These are phyloP conservation scores for Oryza rufipogon DNA, from an alignment of 176 grass and related monocot genomes.

Conservation along the genomic window DNA sequence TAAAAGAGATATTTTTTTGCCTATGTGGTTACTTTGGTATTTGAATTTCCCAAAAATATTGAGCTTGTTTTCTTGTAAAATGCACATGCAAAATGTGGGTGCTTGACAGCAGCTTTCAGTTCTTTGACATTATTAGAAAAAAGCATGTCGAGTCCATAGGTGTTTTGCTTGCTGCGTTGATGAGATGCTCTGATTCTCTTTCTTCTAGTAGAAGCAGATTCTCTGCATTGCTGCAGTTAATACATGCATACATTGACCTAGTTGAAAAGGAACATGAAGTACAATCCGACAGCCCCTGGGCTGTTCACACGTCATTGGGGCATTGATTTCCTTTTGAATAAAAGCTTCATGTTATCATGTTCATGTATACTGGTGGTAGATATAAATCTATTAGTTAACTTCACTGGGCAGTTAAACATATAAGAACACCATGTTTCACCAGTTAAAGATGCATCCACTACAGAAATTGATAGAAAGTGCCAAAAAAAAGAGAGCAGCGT, in stretches of 20 bases:
- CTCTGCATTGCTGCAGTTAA: not conserved
- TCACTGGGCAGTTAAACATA: too few relatives aligned
- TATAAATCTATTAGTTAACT: too few relatives aligned
- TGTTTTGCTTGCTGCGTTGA: not conserved
- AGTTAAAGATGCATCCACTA: not conserved
- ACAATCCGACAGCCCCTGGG: not conserved
- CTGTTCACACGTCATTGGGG: not conserved
- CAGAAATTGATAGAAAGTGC: not conserved
- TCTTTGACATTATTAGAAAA: not conserved
- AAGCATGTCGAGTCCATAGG: not conserved
- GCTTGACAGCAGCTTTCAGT: not conserved
- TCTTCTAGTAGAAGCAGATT: not conserved
- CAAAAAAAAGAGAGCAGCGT: not conserved
- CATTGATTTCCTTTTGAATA: too few relatives aligned
- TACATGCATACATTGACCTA: not conserved
- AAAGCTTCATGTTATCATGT: too few relatives aligned
- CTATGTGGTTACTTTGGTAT: slow-evolving; percentile 11
- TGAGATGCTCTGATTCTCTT: not conserved
- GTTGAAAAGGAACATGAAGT: not conserved
- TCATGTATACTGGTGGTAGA: too few relatives aligned
- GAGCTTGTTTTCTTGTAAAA: not conserved
- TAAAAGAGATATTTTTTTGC: not conserved
- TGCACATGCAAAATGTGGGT: slow-evolving; percentile 3
- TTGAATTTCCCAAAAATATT: not conserved
- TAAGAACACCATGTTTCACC: too few relatives aligned